Evolutionary conservation across 2,329 filamentous ascomycete species (phyloP).

Genomic region (Cercospora sojina): DNA sequence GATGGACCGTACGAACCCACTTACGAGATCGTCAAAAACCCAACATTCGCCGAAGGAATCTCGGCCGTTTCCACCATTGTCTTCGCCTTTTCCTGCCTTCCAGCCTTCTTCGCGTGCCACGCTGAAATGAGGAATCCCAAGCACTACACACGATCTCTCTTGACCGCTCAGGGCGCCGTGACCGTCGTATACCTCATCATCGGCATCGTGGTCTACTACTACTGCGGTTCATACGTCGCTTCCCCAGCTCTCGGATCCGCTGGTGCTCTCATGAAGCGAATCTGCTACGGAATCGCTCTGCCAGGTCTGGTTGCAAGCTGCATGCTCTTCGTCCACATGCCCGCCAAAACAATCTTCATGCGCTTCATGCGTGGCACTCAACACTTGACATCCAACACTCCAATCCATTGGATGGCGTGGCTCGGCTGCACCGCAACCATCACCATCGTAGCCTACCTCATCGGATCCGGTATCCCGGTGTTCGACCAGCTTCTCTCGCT

Average conservation of each 20-base stretch:
- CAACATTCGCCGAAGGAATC: conserved; percentile 54
- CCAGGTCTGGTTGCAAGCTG: conserved; percentile 29
- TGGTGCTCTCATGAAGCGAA: conserved; percentile 45
- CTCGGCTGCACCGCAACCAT: conserved; percentile 23
- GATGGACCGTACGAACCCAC: conserved; percentile 32
- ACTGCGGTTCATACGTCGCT: conserved; percentile 49
- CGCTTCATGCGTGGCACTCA: conserved; percentile 30
- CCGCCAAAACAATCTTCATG: conserved; percentile 34
- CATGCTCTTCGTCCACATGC: conserved; percentile 28
- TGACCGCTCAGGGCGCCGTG: conserved; percentile 31
- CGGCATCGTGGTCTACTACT: conserved; percentile 48
- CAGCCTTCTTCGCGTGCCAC: conserved; percentile 42
- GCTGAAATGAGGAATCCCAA: conserved; percentile 42
- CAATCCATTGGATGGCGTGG: conserved; percentile 28
- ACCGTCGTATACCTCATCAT: conserved; percentile 40
- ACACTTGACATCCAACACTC: conserved; percentile 29
- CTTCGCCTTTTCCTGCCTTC: conserved; percentile 43
- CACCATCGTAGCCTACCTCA: conserved; percentile 28
- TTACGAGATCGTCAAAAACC: conserved; percentile 31
- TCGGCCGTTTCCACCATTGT: conserved; percentile 56
- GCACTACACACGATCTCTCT: conserved; percentile 38
- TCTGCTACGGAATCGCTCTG: conserved; percentile 44
- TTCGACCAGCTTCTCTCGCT: conserved; percentile 31
- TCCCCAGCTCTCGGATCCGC: conserved; percentile 51
- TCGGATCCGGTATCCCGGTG: conserved; percentile 29